Percentiles rank a stretch among this genome's conserved stretches.
Conservation (phyloP, 2,329 filamentous ascomycete species). For the Fusarium sororula region DNA sequence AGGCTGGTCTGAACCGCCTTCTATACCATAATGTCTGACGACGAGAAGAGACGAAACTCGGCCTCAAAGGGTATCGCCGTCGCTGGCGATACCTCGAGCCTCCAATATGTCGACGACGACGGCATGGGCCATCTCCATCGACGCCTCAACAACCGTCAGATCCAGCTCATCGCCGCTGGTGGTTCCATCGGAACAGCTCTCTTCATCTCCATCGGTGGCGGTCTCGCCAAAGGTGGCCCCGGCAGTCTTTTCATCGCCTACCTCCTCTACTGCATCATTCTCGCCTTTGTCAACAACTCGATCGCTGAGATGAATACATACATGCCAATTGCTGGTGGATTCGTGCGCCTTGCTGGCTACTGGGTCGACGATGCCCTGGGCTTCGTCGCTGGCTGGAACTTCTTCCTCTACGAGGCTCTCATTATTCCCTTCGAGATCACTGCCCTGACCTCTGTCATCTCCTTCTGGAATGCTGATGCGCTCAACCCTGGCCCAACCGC, state of each 20-base stretch:
- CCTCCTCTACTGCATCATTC: conserved; percentile 18
- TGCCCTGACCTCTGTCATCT: conserved; percentile 59
- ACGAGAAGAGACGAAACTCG: conserved; percentile 23
- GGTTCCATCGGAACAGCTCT: conserved; percentile 34
- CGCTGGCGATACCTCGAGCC: conserved; percentile 11
- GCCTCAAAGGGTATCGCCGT: conserved; percentile 5
- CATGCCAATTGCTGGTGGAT: conserved; percentile 30
- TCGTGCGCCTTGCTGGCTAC: conserved; percentile 27
- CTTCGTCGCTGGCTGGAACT: conserved; percentile 33
- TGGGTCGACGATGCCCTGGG: conserved; percentile 31
- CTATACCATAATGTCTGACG: conserved; percentile 20
- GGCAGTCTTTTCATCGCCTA: conserved; percentile 26
- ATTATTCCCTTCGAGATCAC: conserved; percentile 62
- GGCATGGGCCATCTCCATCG: conserved; percentile 32
- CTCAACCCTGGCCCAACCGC: conserved; percentile 47
- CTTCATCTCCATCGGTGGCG: conserved; percentile 35
- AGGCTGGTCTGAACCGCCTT: neutral
- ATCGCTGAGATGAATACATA: conserved; percentile 35
- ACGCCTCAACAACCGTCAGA: conserved; percentile 31
- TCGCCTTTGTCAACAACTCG: conserved; percentile 31
- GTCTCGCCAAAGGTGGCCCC: conserved; percentile 29
- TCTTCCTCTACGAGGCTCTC: conserved; percentile 53
- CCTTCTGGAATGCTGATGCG: conserved; percentile 58
- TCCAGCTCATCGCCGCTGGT: conserved; percentile 44
- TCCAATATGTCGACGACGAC: neutral